A percentile compares a stretch with the other conserved stretches of the same genome.
phyloP scores from a whole-genome alignment of 2,329 filamentous ascomycete species.

The Fusarium mundagurra region DNA sequence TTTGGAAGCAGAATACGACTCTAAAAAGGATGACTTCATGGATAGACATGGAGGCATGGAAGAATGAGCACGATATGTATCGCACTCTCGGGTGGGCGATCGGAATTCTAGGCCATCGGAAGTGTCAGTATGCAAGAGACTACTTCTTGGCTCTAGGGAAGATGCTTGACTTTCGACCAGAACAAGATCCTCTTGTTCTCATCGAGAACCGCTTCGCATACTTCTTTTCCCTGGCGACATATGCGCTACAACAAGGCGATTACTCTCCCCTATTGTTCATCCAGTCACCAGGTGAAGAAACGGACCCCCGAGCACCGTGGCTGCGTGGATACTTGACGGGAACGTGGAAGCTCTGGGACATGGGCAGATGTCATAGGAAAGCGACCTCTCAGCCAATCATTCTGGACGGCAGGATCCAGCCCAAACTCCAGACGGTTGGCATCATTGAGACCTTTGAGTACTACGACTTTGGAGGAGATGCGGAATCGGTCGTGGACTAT shows the following conservation, averaged over 20 bases:
- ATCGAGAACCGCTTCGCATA: background rate
- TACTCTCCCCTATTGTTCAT: background rate
- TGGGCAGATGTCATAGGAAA: background rate
- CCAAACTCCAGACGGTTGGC: background rate
- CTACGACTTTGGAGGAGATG: background rate
- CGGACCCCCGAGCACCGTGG: background rate
- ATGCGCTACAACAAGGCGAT: background rate
- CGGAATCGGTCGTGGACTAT: background rate
- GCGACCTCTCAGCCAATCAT: background rate
- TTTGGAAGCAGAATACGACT: background rate
- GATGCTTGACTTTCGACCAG: background rate
- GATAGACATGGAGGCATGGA: background rate
- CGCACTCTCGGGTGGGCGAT: background rate
- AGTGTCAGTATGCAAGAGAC: background rate
- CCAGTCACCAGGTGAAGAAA: background rate
- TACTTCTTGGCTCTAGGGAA: background rate
- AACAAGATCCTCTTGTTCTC: background rate
- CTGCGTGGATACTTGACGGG: background rate
- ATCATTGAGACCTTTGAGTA: background rate
- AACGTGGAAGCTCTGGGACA: background rate
- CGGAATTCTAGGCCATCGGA: background rate
- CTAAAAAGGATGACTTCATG: background rate
- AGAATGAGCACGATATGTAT: background rate
- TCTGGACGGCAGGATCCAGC: background rate
- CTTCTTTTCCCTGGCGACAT: background rate